Conservation (phyloP, 2,329 filamentous ascomycete species). For the Rutstroemia sp. region DNA sequence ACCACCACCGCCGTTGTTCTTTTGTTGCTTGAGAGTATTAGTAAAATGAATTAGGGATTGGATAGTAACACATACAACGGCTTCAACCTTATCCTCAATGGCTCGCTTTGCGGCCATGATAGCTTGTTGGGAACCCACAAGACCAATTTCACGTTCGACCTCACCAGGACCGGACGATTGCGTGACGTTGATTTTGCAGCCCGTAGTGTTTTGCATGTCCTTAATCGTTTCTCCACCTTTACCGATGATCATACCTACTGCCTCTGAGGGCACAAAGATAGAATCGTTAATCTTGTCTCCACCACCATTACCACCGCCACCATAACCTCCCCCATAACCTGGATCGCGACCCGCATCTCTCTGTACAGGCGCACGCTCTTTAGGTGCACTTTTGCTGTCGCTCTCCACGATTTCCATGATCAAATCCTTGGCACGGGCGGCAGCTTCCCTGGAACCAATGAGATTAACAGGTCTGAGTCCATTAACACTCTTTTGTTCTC, state of each 20-base stretch:
- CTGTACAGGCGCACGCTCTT: conserved; percentile 29
- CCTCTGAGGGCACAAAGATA: conserved; percentile 81
- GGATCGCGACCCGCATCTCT: conserved; percentile 41
- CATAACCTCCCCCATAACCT: conserved; percentile 35
- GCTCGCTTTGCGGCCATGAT: conserved; percentile 76
- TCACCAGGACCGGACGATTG: conserved; percentile 72
- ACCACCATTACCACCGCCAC: conserved; percentile 32
- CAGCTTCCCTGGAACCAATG: conserved; percentile 69
- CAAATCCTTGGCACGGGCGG: conserved; percentile 72
- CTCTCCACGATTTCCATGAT: conserved; percentile 94
- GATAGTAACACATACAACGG: conserved; percentile 57
- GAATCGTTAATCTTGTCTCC: conserved; percentile 72
- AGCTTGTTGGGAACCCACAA: conserved; percentile 70
- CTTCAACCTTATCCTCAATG: conserved; percentile 88
- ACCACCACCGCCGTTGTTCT: conserved; percentile 38
- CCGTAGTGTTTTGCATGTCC: conserved; percentile 80
- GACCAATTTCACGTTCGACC: conserved; percentile 75
- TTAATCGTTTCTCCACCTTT: conserved; percentile 93
- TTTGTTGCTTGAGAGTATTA: conserved; percentile 40
- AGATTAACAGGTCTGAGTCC: conserved; percentile 84
- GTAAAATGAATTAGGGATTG: not conserved
- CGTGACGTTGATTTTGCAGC: conserved; percentile 92
- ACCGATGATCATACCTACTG: conserved; percentile 93
- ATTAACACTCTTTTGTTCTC: conserved; percentile 87
- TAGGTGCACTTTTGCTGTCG: conserved; percentile 53